phyloP scores from a whole-genome alignment of 2,329 filamentous ascomycete genomes.

The Aschersonia sp. region DNA sequence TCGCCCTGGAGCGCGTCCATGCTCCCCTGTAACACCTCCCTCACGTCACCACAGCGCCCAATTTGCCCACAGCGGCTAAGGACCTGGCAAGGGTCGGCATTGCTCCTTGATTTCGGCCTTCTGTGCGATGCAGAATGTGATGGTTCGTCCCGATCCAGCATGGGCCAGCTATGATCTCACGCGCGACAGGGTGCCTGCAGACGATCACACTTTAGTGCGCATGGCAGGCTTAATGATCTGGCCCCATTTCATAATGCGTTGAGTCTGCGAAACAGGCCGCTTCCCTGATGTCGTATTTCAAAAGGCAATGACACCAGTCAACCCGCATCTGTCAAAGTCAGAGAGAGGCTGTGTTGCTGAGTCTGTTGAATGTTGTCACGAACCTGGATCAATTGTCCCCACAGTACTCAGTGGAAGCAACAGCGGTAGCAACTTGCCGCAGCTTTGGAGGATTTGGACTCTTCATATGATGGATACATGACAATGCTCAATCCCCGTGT shows the following conservation, averaged over 20 bases:
- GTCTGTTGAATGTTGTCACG: no score
- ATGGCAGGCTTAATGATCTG: neutral
- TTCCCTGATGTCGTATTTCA: neutral
- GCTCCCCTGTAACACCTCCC: neutral
- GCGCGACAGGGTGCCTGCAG: neutral
- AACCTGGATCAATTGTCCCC: no score
- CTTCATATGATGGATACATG: no score
- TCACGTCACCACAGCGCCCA: constrained; percentile 9
- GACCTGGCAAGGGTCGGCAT: neutral
- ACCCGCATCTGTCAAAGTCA: no score
- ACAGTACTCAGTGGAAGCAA: no score
- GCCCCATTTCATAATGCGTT: neutral
- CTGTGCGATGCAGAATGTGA: neutral
- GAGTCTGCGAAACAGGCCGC: neutral
- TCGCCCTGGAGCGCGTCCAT: neutral
- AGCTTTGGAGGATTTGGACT: no score
- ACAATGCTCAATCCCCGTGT: no score
- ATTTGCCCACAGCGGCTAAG: constrained; percentile 1
- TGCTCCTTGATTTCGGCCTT: neutral
- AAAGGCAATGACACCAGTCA: no score
- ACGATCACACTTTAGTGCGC: neutral
- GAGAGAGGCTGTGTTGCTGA: no score
- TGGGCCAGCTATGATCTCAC: neutral
- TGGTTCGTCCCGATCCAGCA: neutral
- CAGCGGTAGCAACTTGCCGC: no score